Conservation (phyloP, 2,329 filamentous ascomycete genomes). For the Cordyceps farinosa region DNA sequence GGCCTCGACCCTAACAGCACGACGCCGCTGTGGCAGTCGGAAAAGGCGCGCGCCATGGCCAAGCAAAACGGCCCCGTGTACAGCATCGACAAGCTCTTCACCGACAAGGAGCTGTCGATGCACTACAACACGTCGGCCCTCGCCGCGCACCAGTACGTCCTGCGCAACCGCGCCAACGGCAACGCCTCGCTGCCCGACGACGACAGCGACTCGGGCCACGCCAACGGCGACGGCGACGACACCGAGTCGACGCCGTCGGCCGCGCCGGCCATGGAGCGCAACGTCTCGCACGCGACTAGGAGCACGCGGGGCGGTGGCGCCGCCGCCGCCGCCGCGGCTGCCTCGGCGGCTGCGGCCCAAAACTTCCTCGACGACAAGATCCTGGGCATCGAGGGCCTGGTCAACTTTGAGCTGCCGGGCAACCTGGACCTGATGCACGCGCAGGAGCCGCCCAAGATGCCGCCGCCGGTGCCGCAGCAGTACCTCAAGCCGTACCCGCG, state of each 20-base stretch:
- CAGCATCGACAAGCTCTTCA: conserved; percentile 67
- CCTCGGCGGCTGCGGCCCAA: conserved; percentile 31
- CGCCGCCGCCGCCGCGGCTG: conserved; percentile 3
- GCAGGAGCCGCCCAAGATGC: conserved; percentile 55
- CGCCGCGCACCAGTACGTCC: conserved; percentile 59
- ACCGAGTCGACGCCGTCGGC: conserved; percentile 44
- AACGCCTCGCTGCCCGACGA: conserved; percentile 48
- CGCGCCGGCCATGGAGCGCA: conserved; percentile 57
- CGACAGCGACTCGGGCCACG: conserved; percentile 50
- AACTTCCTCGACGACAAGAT: conserved; percentile 57
- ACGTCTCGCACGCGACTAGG: conserved; percentile 60
- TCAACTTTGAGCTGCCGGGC: conserved; percentile 55
- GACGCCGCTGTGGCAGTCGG: conserved; percentile 60
- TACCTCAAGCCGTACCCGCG: conserved; percentile 57
- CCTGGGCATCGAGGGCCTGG: conserved; percentile 57
- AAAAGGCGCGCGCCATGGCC: conserved; percentile 50
- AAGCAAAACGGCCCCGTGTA: conserved; percentile 59
- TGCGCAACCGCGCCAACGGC: conserved; percentile 55
- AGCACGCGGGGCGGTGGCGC: conserved; percentile 51
- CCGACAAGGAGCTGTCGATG: conserved; percentile 64
- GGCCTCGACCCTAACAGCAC: conserved; percentile 54
- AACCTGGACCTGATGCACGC: conserved; percentile 56
- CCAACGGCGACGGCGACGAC: conserved; percentile 48
- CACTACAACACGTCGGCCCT: conserved; percentile 61
- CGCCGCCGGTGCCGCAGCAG: conserved; percentile 53